Evolutionary conservation across 2,329 filamentous ascomycete genomes (phyloP), one percentile per base, ranked within the genome.

Genomic region (Elsinoe ampelina): DNA sequence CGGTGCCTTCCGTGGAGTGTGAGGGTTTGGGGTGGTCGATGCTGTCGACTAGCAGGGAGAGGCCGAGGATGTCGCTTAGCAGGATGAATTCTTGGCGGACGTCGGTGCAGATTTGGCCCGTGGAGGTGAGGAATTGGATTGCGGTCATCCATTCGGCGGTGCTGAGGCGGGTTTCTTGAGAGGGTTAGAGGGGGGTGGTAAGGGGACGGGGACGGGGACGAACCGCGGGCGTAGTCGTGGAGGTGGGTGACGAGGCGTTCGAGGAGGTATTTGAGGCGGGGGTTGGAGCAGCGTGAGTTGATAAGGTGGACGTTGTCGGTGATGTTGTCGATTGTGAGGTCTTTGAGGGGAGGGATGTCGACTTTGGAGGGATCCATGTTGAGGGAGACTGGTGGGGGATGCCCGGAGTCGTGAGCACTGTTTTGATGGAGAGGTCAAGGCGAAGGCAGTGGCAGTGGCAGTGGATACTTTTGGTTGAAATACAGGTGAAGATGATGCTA

Each of bases 11-110:
- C 22, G 88, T 93, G 26, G 78, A 78, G 42, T 74, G 70, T 0
- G 80, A 67, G 0, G 86, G 87, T 68, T 89, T 92, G 22, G 88
- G 88, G 72, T 92, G 87, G 74, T 90, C 86, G 74, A 93, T 91
- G 63, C 78, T 81, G 73, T 93, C 87, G 62, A 93, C 84, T 3
- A 93, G 81, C 58, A 91, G 80, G 19, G 86, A 90, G 35, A 93
- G 80, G 38, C 87, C 88, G 19, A 92, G 79, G 41, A 89, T 78
- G 71, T 93, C 88, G 62, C 84, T 88, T 61, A 92, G 82, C 38
- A 92, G 81, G 70, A 92, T 91, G 75, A 87, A 90, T 77, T 70
- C 68, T 63, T 70, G 85, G 62, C 87, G 80, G 50, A 89, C 84
- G 65, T 88, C 83, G 58, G 75, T 84, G 67, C 82, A 86, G 58